Base-by-base conservation (phyloP, 495 filamentous ascomycete genomes). In the Xylaria sp. region DNA sequence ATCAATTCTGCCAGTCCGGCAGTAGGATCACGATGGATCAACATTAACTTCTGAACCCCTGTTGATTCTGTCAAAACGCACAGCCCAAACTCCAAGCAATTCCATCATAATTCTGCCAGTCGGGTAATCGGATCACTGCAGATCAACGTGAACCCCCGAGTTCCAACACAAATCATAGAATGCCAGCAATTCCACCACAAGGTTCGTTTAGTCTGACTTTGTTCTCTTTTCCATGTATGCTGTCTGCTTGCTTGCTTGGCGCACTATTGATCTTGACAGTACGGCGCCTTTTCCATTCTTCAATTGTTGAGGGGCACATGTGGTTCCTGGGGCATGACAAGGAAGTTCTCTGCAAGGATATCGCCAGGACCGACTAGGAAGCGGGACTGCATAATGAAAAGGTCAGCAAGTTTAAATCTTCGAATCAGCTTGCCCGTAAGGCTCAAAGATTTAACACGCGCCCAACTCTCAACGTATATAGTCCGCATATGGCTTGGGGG, bases 401-500 rank as follows among this genome's bases (percentile, higher is more conserved):
- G 53, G 63, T 86, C 82, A 48, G 84, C 81, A 53, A 86, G 77
- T 31, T 75, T 76, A 1, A 79, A 73, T 67, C 67, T 71, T 33
- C 75, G 76, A 64, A 98, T 82, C 7, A 98, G 79, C 71, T 86
- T 87, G 8, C 95, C 95, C 67, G 91, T 94, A 61, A 97, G 79
- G 82, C 95, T 98, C 75, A 97, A 77, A 12, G 85, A 89, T 67
- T 83, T 88, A 4, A 96, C 91, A 21, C 95, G 87, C 2, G 96
- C 97, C 91, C 93, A 98, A 35, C 90, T 93, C 86, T 99, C 96
- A 17, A 97, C 86, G 77, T 95, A 98, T 26, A 98, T 85, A 8
- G 95, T 88, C 76, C 85, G 86, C 46, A 82, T 85, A 63, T 75
- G 77, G 68, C 73, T 63, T 14, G 73, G 74, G 4, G 84, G 84